These are phyloP conservation scores for Podila verticillata DNA, from an alignment of 192 early-diverging fungal genomes.

Conservation along the genomic window DNA sequence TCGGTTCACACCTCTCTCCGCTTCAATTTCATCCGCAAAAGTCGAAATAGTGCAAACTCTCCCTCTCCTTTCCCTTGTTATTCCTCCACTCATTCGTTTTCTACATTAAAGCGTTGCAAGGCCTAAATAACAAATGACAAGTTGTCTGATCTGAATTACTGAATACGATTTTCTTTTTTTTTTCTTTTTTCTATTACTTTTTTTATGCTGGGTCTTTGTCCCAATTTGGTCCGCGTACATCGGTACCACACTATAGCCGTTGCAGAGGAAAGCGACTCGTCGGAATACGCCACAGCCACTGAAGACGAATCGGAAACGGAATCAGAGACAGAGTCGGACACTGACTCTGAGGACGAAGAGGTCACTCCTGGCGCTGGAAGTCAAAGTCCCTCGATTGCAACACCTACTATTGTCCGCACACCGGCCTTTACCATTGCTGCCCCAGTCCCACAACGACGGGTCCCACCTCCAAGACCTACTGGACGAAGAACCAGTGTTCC, in stretches of 20 bases:
- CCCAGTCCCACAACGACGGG: constrained; percentile 2
- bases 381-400: background rate
- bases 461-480: constrained; percentile 23
- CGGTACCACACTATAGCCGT: background rate
- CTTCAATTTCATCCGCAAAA: too few relatives aligned
- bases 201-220: background rate
- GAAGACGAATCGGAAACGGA: background rate
- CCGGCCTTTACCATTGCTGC: constrained; percentile 23
- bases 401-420: background rate
- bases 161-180: background rate
- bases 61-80: background rate
- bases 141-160: constrained; percentile 1
- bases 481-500: background rate
- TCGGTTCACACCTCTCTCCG: too few relatives aligned
- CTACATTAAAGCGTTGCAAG: background rate
- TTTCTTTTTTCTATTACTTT: background rate
- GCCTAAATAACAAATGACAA: background rate
- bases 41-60: background rate
- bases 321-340: constrained; percentile 3
- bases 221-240: background rate
- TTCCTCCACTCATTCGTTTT: background rate
- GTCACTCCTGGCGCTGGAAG: background rate
- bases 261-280: constrained; percentile 10
- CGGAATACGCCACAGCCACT: constrained; percentile 6
- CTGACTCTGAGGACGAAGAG: constrained; percentile 7